Conservation (phyloP, 306 rosid species). For the Trichosanthes truncata region DNA sequence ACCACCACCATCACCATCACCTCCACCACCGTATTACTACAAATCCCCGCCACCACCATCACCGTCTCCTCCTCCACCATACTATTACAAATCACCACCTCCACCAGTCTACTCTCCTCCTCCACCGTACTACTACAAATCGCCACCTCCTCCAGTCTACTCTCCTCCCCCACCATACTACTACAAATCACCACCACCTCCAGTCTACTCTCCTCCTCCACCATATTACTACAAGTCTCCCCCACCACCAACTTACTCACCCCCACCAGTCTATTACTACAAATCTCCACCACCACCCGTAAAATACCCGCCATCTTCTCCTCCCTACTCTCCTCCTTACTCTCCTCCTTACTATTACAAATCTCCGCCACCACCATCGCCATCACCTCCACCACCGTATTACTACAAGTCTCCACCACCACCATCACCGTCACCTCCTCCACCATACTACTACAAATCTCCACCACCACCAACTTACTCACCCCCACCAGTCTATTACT, state of each 20-base stretch:
- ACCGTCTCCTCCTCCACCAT: not conserved
- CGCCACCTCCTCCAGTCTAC: slow-evolving; percentile 31
- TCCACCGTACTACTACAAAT: slow-evolving; percentile 19
- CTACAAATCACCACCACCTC: slow-evolving; percentile 11
- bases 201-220: not conserved
- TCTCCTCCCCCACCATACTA: slow-evolving; percentile 18
- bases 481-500: not conserved
- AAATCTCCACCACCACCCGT: slow-evolving; percentile 26
- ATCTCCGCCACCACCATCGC: slow-evolving; percentile 35
- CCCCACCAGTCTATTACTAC: not conserved
- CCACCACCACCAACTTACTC: not conserved
- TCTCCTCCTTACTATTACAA: slow-evolving; percentile 21
- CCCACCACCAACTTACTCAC: not conserved
- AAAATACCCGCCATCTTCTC: not conserved
- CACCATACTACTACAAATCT: slow-evolving; percentile 2
- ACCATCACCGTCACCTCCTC: slow-evolving; percentile 8
- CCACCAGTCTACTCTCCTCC: slow-evolving; percentile 6
- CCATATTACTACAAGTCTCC: slow-evolving; percentile 25
- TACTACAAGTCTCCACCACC: slow-evolving; percentile 34
- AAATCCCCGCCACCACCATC: not conserved
- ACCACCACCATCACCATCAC: slow-evolving; percentile 26
- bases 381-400: slow-evolving; percentile 11
- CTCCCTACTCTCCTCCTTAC: slow-evolving; percentile 17
- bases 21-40: slow-evolving; percentile 13
- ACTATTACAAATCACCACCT: slow-evolving; percentile 22